Evolutionary conservation across 495 filamentous ascomycete species (phyloP), one percentile per base, ranked within the genome.

Genomic region (Aspergillus egyptiacus): DNA sequence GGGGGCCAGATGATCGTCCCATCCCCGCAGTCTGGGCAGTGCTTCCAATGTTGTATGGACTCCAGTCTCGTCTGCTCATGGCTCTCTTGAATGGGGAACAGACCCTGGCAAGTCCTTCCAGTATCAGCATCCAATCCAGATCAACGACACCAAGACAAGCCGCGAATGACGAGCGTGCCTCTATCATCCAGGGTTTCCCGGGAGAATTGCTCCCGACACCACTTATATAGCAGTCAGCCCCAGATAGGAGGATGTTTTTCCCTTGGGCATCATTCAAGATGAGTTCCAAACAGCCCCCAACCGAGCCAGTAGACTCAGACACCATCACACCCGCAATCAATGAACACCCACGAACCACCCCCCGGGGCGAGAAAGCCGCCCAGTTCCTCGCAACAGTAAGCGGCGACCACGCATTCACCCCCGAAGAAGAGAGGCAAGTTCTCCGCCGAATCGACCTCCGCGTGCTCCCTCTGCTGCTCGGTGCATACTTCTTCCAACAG

Each of bases 371-470:
- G n/a, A 48, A 50, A 20, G 59, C 53, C 8, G 50, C 39, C 41
- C 55, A 46, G 24, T 60, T 55, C 39, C 48, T 63, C 50, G 30
- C 59, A 34, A 28, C 59, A 0, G 33, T 44, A 28, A 41, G 42
- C 5, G 54, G 25, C 17, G 48, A 56, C 11, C 39, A 48, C 22
- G 53, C 54, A 4, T 67, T 84, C 37, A 61, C 72, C 1, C 75
- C 81, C 34, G 68, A 73, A 2, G 63, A 72, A 25, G 75, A 73
- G 46, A 49, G 68, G 33, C 44, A 69, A 10, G 60, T 66, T 5
- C 39, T 75, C 24, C 56, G 63, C 14, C 74, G 76, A 44, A 79
- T 79, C 33, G 76, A 79, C 43, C 46, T 53, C 17, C 66, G 72
- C 20, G 38, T 78, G 14, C 67, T 79, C 55, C 69, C 73, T 5